Percentiles rank a stretch among this genome's conserved stretches.
phyloP scores from a whole-genome alignment of 129 eudicot genomes.

The Smallanthus sonchifolius region DNA sequence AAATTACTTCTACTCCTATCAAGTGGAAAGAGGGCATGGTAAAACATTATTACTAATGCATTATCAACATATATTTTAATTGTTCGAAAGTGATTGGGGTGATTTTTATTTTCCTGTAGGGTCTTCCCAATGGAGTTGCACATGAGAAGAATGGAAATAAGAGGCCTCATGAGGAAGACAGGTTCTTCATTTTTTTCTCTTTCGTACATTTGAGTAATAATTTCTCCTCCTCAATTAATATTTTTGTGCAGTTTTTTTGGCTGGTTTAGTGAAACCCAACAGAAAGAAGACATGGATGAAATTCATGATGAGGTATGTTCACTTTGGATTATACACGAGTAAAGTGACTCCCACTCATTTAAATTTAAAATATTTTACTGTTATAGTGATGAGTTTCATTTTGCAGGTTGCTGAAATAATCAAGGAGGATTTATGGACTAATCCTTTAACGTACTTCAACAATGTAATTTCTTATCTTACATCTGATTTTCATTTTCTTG shows the following conservation, averaged over 20 bases:
- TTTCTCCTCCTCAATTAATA: background rate
- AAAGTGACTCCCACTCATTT: background rate
- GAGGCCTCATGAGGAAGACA: slow-evolving; percentile 67
- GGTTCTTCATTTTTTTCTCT: slow-evolving; percentile 30
- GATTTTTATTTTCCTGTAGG: slow-evolving; percentile 39
- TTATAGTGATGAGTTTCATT: slow-evolving; percentile 7
- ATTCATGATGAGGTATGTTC: slow-evolving; percentile 57
- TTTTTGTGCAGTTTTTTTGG: slow-evolving; percentile 59
- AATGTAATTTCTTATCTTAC: slow-evolving; percentile 38
- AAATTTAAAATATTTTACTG: background rate
- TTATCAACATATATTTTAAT: background rate
- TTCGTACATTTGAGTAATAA: background rate
- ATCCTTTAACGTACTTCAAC: slow-evolving; percentile 66
- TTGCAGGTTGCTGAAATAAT: slow-evolving; percentile 81
- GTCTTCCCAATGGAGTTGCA: slow-evolving; percentile 57
- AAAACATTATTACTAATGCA: background rate
- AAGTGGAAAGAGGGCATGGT: slow-evolving; percentile 86
- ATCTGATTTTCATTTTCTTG: background rate
- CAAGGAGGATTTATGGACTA: slow-evolving; percentile 90
- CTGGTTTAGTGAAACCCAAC: slow-evolving; percentile 64
- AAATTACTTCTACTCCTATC: slow-evolving; percentile 61
- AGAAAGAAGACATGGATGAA: slow-evolving; percentile 49
- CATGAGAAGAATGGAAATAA: slow-evolving; percentile 72
- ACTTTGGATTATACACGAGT: background rate
- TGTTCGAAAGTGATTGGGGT: background rate